Base-by-base conservation (phyloP, 1,284 basidiomycete genomes). In the Lignosus rhinocerotis region DNA sequence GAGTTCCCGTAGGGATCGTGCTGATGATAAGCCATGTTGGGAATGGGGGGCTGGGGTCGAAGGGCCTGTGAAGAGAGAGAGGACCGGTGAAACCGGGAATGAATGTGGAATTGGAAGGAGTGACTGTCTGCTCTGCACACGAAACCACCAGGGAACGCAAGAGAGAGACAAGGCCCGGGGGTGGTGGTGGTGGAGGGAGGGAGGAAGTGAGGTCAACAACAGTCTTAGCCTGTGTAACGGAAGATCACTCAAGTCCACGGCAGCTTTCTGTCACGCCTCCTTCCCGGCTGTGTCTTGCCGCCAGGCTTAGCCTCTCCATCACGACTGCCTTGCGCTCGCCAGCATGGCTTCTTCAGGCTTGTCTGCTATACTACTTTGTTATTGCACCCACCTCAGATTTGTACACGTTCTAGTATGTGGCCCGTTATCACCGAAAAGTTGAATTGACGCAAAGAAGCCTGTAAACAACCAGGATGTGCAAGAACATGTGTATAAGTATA, bases 11-110 rank as follows among this genome's bases (percentile, higher is more conserved):
- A 82, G 70, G 78, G 78, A 76, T 81, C 78, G 75, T 83, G 78
- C 52, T 65, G 76, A 45, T 73, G 77, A 67, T 88, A 83, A 61
- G 86, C 80, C 86, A 88, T 85, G 66, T 67, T 52, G 51, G 51
- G 43, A 45, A 41, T 30, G 17, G 21, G 46, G 25, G 25, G 25
- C 17, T 38, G 16, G 16, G 55, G 41, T 21, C 8, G 42, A 45
- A 33, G 44, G 53, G 53, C 46, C 53, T 51, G 38, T 32, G 36
- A 17, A 39, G 51, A 47, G 42, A 45, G 34, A 32, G 53, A 49
- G 42, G 8, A 45, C 43, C 45, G 41, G 51, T 45, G 10, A 41
- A 6, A 49, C 39, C 55, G 39, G 56, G 56, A 64, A 64, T 11
- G 60, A 64, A 36, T 50, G 60, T 43, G 53, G 30, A 16, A 39